phyloP scores from a whole-genome alignment of 2,329 filamentous ascomycete genomes.

The Aspergillus sp. region DNA sequence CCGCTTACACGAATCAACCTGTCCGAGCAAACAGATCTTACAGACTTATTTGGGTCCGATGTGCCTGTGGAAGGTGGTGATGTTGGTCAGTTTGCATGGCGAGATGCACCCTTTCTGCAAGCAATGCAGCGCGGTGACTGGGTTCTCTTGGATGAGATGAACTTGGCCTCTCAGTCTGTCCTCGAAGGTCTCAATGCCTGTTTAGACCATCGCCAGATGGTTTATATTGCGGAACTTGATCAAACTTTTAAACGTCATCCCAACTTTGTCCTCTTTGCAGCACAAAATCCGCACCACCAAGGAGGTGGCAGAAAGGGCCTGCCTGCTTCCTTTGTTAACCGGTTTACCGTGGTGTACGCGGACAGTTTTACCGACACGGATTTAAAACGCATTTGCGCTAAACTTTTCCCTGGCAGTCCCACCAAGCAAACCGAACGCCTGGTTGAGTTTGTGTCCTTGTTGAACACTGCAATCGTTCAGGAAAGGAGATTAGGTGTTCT shows the following conservation, averaged over 20 bases:
- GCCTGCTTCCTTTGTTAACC: constrained; percentile 93
- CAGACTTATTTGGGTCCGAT: constrained; percentile 96
- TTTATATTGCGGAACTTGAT: constrained; percentile 92
- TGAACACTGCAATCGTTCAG: constrained; percentile 70
- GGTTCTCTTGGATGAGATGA: constrained; percentile 98
- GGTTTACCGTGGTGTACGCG: constrained; percentile 96
- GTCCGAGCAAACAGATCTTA: constrained; percentile 95
- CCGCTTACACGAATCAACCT: constrained; percentile 92
- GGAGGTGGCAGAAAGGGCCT: constrained; percentile 93
- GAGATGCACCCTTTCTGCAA: constrained; percentile 89
- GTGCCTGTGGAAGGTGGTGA: constrained; percentile 91
- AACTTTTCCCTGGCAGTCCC: constrained; percentile 68
- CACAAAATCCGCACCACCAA: constrained; percentile 96
- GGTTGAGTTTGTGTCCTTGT: constrained; percentile 75
- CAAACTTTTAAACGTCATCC: constrained; percentile 89
- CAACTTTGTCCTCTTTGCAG: constrained; percentile 90
- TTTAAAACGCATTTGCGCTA: constrained; percentile 75
- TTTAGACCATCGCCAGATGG: constrained; percentile 91
- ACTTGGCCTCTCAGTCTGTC: constrained; percentile 93
- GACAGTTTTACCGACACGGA: constrained; percentile 84
- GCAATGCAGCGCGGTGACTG: constrained; percentile 97
- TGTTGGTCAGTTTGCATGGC: constrained; percentile 89
- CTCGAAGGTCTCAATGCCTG: constrained; percentile 95
- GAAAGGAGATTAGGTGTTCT: constrained; percentile 53
- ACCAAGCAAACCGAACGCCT: constrained; percentile 62